These are phyloP conservation scores for Starmerella cellae DNA, from an alignment of 805 yeast genomes.

Conservation along the genomic window DNA sequence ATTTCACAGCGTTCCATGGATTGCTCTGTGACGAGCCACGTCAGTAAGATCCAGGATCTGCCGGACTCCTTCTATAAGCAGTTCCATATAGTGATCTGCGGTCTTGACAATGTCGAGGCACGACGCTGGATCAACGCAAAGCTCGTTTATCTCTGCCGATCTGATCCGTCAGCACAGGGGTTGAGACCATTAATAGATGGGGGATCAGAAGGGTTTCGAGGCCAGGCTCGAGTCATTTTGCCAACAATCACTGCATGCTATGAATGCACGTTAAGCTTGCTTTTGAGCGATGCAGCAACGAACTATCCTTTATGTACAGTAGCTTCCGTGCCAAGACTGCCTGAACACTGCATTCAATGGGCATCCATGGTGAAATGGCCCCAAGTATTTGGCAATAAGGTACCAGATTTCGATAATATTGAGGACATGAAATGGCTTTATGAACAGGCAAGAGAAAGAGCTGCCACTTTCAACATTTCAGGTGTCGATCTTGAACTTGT, in stretches of 20 bases:
- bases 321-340: constrained; percentile 84
- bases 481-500: constrained; percentile 63
- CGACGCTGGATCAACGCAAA: constrained; percentile 76
- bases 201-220: constrained; percentile 89
- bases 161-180: constrained; percentile 34
- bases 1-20: neutral
- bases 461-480: constrained; percentile 45
- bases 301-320: constrained; percentile 87
- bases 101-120: constrained; percentile 80
- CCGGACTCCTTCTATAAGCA: constrained; percentile 47
- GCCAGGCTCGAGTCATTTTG: constrained; percentile 74
- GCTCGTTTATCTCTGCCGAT: constrained; percentile 47
- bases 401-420: constrained; percentile 56
- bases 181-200: constrained; percentile 74
- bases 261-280: constrained; percentile 74
- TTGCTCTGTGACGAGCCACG: constrained; percentile 36
- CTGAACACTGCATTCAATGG: constrained; percentile 93
- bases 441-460: constrained; percentile 43
- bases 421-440: constrained; percentile 55
- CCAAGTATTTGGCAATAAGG: constrained; percentile 22
- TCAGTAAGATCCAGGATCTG: constrained; percentile 52
- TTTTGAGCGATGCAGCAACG: constrained; percentile 33
- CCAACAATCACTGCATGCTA: constrained; percentile 83
- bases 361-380: constrained; percentile 70
- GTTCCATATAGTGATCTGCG: constrained; percentile 68